A percentile compares a stretch with the other conserved stretches of the same genome.
Evolutionary conservation across 2,329 filamentous ascomycete species (phyloP).

Genomic region (Cladophialophora bantiana): DNA sequence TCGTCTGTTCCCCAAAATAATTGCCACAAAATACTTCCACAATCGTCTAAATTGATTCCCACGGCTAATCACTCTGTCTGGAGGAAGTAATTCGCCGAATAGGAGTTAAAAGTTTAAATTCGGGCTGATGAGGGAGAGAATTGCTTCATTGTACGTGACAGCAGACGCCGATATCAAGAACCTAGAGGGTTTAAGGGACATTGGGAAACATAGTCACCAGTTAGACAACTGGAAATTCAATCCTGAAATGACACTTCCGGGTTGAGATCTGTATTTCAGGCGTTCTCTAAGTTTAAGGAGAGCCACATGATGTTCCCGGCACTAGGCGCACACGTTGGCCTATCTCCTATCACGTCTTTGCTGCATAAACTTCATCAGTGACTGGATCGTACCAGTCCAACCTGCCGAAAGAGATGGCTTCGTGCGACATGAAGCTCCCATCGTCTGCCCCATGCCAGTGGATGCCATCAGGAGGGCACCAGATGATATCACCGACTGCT

Average conservation of each 20-base stretch:
- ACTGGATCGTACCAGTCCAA: conserved; percentile 49
- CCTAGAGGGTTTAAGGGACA: background rate
- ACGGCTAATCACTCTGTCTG: too few relatives aligned
- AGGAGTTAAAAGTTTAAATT: too few relatives aligned
- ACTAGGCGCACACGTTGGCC: background rate
- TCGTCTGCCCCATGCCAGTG: conserved; percentile 56
- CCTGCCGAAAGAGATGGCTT: conserved; percentile 47
- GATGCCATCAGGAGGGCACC: conserved; percentile 49
- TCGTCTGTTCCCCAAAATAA: too few relatives aligned
- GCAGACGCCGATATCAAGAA: background rate
- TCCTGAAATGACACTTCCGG: background rate
- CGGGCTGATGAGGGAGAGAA: background rate
- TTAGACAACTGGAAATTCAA: background rate
- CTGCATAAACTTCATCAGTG: conserved; percentile 47
- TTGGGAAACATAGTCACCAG: background rate
- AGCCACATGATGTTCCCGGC: background rate
- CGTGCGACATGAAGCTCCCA: conserved; percentile 51
- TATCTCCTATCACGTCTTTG: background rate
- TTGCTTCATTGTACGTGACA: background rate
- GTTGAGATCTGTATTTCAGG: background rate
- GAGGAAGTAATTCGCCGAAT: too few relatives aligned
- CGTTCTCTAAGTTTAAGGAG: background rate
- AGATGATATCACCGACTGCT: conserved; percentile 51
- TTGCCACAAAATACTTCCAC: too few relatives aligned
- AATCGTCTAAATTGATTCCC: too few relatives aligned